A percentile compares a stretch with the other conserved stretches of the same genome.
phyloP scores from a whole-genome alignment of 2,329 filamentous ascomycete species.

The Penicillium sp. region DNA sequence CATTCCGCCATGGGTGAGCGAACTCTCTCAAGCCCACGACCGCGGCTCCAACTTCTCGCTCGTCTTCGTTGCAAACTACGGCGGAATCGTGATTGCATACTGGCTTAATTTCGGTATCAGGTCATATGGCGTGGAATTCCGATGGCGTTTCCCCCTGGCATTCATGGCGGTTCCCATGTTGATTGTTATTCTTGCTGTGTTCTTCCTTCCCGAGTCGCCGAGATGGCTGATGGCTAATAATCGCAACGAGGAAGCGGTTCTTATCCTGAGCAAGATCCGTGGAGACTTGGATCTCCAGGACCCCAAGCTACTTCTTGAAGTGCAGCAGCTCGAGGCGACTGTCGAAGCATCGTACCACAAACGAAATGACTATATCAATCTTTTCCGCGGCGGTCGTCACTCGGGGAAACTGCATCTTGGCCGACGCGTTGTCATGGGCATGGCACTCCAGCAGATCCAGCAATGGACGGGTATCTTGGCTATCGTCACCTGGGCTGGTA shows the following conservation, averaged over 20 bases:
- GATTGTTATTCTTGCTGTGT: conserved; percentile 17
- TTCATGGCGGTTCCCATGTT: conserved; percentile 27
- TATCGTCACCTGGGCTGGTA: conserved; percentile 36
- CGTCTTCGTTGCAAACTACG: conserved; percentile 28
- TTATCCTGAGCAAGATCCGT: conserved; percentile 32
- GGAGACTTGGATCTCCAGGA: conserved; percentile 32
- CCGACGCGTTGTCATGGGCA: conserved; percentile 39
- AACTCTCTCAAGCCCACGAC: conserved; percentile 24
- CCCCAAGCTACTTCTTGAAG: conserved; percentile 30
- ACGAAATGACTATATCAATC: conserved; percentile 39
- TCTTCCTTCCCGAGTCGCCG: conserved; percentile 45
- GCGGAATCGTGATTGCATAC: conserved; percentile 28
- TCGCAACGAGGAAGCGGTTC: conserved; percentile 30
- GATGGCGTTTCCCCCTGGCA: conserved; percentile 30
- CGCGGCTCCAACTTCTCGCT: conserved; percentile 27
- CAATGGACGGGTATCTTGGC: conserved; percentile 45
- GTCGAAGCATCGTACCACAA: conserved; percentile 38
- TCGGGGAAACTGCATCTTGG: conserved; percentile 39
- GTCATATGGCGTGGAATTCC: conserved; percentile 13
- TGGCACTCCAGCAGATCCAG: conserved; percentile 42
- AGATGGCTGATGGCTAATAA: conserved; percentile 40
- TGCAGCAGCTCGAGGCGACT: conserved; percentile 41
- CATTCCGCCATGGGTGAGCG: conserved; percentile 26
- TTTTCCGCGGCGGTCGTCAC: conserved; percentile 33
- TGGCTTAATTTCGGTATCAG: conserved; percentile 31